Conservation (phyloP, 257 asterid species). For the Fraxinus cuspidata region DNA sequence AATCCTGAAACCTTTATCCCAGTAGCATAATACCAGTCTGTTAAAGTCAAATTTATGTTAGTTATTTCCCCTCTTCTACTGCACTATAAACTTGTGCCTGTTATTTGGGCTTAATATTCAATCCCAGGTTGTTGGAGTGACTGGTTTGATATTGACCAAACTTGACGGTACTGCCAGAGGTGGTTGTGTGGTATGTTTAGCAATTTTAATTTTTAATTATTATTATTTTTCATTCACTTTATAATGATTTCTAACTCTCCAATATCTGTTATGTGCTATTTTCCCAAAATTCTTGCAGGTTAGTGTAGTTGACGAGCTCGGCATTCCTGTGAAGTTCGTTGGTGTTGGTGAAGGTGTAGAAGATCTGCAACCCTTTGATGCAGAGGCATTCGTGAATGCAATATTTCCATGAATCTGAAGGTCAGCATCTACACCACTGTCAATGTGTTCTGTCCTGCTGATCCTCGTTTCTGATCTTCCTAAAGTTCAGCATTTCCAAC, state of each 20-base stretch:
- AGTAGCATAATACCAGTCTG: neutral
- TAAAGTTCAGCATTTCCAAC: neutral
- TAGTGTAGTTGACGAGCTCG: slow-evolving; percentile 96
- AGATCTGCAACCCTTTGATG: slow-evolving; percentile 91
- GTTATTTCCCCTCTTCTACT: neutral
- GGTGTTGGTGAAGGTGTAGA: slow-evolving; percentile 90
- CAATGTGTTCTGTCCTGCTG: neutral
- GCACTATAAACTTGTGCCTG: neutral
- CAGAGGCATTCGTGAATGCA: slow-evolving; percentile 87
- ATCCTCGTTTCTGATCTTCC: neutral
- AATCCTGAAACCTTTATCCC: neutral
- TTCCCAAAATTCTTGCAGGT: slow-evolving; percentile 46
- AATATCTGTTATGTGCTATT: neutral
- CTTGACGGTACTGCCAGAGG: slow-evolving; percentile 99
- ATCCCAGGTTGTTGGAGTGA: slow-evolving; percentile 84
- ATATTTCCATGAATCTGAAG: slow-evolving; percentile 63
- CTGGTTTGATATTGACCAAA: slow-evolving; percentile 94
- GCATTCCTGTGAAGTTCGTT: slow-evolving; percentile 92
- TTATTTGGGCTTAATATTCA: slow-evolving; percentile 20
- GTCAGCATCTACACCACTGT: neutral
- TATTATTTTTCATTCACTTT: neutral
- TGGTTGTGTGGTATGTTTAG: slow-evolving; percentile 82
- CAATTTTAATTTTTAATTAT: neutral
- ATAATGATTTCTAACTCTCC: neutral
- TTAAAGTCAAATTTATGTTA: neutral